Conservation (phyloP, 352 stramenopile species). For the Lagenidium giganteum region DNA sequence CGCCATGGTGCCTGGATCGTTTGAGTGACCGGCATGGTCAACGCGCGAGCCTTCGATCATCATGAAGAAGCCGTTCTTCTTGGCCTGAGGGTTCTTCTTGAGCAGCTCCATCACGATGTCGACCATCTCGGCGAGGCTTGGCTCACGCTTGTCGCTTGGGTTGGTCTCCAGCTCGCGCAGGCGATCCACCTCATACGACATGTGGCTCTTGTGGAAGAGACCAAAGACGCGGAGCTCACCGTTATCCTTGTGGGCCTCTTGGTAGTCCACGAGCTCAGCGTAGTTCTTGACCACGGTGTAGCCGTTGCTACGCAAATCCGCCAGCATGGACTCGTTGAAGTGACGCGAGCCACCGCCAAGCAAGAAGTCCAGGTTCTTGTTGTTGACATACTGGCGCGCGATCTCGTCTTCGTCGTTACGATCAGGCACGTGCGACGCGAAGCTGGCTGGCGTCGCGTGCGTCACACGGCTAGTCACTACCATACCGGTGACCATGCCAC, state of each 20-base stretch:
- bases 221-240: slow-evolving; percentile 52
- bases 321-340: slow-evolving; percentile 47
- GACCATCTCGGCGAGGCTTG: slow-evolving; percentile 57
- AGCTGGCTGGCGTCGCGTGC: slow-evolving; percentile 50
- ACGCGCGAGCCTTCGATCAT: slow-evolving; percentile 76
- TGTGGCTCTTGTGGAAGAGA: slow-evolving; percentile 58
- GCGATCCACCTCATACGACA: slow-evolving; percentile 67
- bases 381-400: slow-evolving; percentile 51
- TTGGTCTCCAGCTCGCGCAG: slow-evolving; percentile 24
- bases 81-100: slow-evolving; percentile 62
- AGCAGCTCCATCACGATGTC: slow-evolving; percentile 50
- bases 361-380: slow-evolving; percentile 69
- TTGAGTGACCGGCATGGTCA: slow-evolving; percentile 64
- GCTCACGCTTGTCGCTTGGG: slow-evolving; percentile 37
- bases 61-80: slow-evolving; percentile 72
- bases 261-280: slow-evolving; percentile 45
- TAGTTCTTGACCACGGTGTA: slow-evolving; percentile 56
- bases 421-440: slow-evolving; percentile 45
- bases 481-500: slow-evolving; percentile 64
- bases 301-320: slow-evolving; percentile 28
- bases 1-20: slow-evolving; percentile 64
- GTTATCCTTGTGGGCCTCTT: slow-evolving; percentile 32
- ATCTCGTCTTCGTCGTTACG: slow-evolving; percentile 53
- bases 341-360: slow-evolving; percentile 39
- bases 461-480: slow-evolving; percentile 62